Evolutionary conservation across 2,329 filamentous ascomycete genomes (phyloP), one percentile per base, ranked within the genome.

Genomic region (Alternaria brassicicola): DNA sequence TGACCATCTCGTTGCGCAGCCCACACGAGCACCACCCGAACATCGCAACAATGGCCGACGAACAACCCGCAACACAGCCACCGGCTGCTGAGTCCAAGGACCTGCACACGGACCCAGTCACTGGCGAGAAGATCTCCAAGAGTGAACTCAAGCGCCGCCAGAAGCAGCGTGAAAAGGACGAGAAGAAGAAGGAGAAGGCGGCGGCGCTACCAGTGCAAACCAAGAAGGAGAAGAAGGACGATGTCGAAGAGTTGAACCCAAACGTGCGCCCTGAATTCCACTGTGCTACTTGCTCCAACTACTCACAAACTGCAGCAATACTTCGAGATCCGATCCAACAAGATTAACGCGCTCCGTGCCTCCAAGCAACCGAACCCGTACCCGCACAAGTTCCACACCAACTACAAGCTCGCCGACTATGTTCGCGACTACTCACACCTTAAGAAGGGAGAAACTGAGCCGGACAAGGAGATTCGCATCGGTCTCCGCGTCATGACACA

Each of bases 111-210:
- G 95, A 99, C 78, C 92, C 96, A 74, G 92, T 93, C 64, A 98
- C 95, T 13, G 95, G 95, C 72, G 95, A 99, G 82, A 88, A 79
- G 73, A 84, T 89, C 53, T 81, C 79, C 75, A 83, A 83, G 79
- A 79, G 74, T 57, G 81, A 84, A 66, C 67, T 98, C 78, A 99
- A 99, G 92, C 94, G 92, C 83, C 89, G 94, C 73, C 87, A 93
- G 83, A 99, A 99, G 91, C 85, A 89, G 76, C 89, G 94, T 67
- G 90, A 90, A 68, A 91, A 93, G 82, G 97, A 96, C 89, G 88
- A 89, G 71, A 88, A 93, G 82, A 94, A 93, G 84, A 90, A 88
- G 69, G 88, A 92, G 81, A 94, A 92, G 84, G 90, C 88, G 26
- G 90, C 91, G 51, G 84, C 86, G 49, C 84, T 88, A 59, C 83